Evolutionary conservation across 371 early-diverging fungal species (phyloP).

Genomic region (Mortierella sp.): DNA sequence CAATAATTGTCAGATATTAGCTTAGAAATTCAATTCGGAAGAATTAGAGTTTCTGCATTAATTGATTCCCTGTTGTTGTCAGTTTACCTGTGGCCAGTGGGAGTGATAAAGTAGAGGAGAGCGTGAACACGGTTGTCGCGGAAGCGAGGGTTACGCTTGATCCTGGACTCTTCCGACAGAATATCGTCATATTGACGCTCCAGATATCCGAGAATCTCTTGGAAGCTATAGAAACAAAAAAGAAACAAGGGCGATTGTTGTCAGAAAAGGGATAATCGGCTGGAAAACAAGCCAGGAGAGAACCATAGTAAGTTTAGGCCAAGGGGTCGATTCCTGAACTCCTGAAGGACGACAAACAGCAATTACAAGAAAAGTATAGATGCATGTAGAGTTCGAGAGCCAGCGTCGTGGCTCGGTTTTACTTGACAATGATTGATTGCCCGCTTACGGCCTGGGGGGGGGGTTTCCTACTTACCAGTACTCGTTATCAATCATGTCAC

Average conservation of each 20-base stretch:
- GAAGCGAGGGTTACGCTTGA: constrained; percentile 97
- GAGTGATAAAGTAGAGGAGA: constrained; percentile 96
- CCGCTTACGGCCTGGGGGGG: too few relatives aligned
- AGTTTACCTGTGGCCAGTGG: constrained; percentile 93
- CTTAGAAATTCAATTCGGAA: not conserved
- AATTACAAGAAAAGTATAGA: not conserved
- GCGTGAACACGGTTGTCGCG: constrained; percentile 98
- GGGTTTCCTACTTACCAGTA: constrained; percentile 65
- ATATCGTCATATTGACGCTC: constrained; percentile 97
- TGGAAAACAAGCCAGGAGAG: not conserved
- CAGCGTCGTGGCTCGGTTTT: not conserved
- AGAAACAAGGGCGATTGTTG: not conserved
- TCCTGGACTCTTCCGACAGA: constrained; percentile 94
- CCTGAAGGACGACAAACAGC: constrained; percentile 2
- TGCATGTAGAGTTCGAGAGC: not conserved
- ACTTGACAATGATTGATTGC: not conserved
- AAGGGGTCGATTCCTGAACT: constrained; percentile 3
- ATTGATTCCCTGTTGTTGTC: not conserved
- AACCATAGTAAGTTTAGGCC: constrained; percentile 1
- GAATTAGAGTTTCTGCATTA: not conserved
- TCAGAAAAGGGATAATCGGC: constrained; percentile 4
- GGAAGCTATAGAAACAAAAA: constrained; percentile 60
- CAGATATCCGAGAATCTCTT: constrained; percentile 93
- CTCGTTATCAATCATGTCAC: constrained; percentile 91
- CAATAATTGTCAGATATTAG: not conserved